Conservation (phyloP, 805 yeast genomes). For the Jamesozyma spencerorum region DNA sequence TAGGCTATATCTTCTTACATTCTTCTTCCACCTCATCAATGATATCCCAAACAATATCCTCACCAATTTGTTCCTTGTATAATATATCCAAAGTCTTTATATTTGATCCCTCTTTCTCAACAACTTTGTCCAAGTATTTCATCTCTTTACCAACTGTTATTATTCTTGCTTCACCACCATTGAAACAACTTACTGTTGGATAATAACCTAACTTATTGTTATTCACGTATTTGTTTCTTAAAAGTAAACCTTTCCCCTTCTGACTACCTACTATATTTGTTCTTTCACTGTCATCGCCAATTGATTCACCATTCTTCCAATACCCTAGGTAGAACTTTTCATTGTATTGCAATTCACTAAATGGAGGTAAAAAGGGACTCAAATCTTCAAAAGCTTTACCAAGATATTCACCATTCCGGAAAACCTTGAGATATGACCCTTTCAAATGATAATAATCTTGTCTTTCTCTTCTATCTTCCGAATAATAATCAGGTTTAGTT, state of each 20-base stretch:
- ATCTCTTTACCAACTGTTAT: slow-evolving; percentile 57
- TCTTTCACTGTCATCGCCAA: slow-evolving; percentile 9
- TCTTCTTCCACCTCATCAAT: slow-evolving; percentile 72
- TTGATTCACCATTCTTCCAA: slow-evolving; percentile 23
- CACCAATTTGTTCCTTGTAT: slow-evolving; percentile 62
- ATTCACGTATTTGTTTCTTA: slow-evolving; percentile 41
- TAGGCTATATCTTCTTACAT: not conserved
- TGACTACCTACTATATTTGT: not conserved
- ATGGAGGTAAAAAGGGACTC: slow-evolving; percentile 72
- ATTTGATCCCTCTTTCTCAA: slow-evolving; percentile 4
- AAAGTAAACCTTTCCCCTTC: slow-evolving; percentile 11
- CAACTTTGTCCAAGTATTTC: slow-evolving; percentile 23
- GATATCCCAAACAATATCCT: slow-evolving; percentile 74
- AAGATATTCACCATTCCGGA: slow-evolving; percentile 61
- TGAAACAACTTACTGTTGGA: slow-evolving; percentile 79
- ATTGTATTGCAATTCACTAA: slow-evolving; percentile 43
- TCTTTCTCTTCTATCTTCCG: slow-evolving; percentile 21
- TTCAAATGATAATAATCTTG: slow-evolving; percentile 33
- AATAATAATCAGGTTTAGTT: slow-evolving; percentile 29
- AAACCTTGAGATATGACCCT: slow-evolving; percentile 57
- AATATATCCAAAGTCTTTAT: slow-evolving; percentile 49
- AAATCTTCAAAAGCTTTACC: slow-evolving; percentile 62
- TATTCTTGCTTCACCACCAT: slow-evolving; percentile 65
- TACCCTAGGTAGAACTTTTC: slow-evolving; percentile 29
- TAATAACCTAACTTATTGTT: slow-evolving; percentile 86